Conservation (phyloP, 129 eudicot genomes). For the Arctium lappa region DNA sequence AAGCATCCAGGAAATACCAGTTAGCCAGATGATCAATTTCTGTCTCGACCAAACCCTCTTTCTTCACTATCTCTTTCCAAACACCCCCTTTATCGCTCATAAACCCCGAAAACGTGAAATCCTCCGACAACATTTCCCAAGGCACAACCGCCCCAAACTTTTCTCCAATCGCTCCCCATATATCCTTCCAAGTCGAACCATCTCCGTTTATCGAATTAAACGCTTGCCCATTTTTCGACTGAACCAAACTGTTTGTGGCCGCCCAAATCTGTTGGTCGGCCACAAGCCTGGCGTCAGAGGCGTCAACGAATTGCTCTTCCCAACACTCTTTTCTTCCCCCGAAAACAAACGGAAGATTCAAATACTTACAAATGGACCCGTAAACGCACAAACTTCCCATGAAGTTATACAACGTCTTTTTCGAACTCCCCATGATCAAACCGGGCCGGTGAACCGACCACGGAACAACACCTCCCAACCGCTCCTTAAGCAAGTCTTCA, state of each 20-base stretch:
- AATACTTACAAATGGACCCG: constrained; percentile 58
- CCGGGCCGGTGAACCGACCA: constrained; percentile 95
- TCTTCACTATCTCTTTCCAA: constrained; percentile 69
- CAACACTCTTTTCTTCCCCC: constrained; percentile 79
- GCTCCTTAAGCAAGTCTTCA: constrained; percentile 77
- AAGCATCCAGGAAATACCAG: constrained; percentile 63
- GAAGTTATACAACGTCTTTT: constrained; percentile 60
- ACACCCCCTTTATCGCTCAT: constrained; percentile 62
- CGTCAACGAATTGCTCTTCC: constrained; percentile 66
- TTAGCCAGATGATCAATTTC: constrained; percentile 77
- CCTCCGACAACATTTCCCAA: constrained; percentile 37
- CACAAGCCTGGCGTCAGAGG: constrained; percentile 85
- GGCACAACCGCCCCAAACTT: constrained; percentile 50
- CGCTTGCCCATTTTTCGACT: constrained; percentile 50
- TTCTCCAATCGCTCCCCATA: constrained; percentile 62
- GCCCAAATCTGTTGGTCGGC: constrained; percentile 92
- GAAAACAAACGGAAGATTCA: constrained; percentile 78
- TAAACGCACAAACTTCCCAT: constrained; percentile 83
- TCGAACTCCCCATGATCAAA: constrained; percentile 68
- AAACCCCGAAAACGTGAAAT: constrained; percentile 36
- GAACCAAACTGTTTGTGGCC: constrained; percentile 38
- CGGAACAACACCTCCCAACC: constrained; percentile 39
- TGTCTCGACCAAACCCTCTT: constrained; percentile 55
- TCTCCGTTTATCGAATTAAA: constrained; percentile 72
- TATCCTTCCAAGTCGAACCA: constrained; percentile 70